A percentile compares a stretch with the other conserved stretches of the same genome.
These are phyloP conservation scores for Striga asiatica DNA, from an alignment of 257 asterid genomes.

Conservation along the genomic window DNA sequence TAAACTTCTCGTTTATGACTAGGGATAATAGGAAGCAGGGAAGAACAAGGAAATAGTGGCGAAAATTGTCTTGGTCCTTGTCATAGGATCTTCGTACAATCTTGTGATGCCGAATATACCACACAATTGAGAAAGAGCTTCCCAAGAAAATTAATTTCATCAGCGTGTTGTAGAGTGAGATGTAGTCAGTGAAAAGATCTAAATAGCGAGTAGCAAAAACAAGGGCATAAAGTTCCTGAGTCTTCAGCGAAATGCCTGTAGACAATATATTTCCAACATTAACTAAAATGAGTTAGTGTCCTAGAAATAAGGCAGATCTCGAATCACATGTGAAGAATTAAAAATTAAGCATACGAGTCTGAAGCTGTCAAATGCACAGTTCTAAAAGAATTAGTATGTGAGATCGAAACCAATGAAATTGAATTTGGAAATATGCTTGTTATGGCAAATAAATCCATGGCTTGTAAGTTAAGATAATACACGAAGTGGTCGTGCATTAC, in stretches of 20 bases:
- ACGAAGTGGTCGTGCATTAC: no score
- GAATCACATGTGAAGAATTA: not conserved
- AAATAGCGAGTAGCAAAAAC: constrained; percentile 83
- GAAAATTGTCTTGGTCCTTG: constrained; percentile 83
- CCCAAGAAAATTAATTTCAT: constrained; percentile 83
- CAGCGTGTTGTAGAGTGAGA: constrained; percentile 63
- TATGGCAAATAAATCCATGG: not conserved
- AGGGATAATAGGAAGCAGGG: constrained; percentile 68
- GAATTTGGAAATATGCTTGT: not conserved
- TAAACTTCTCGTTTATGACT: constrained; percentile 53
- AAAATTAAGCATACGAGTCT: no score
- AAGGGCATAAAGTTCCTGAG: constrained; percentile 76
- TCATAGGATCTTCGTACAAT: constrained; percentile 79
- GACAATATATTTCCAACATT: constrained; percentile 3
- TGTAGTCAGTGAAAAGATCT: constrained; percentile 59
- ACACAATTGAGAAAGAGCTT: constrained; percentile 74
- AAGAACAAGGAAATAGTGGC: constrained; percentile 54
- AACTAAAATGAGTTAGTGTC: not conserved
- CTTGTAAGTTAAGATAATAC: no score
- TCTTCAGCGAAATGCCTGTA: constrained; percentile 76
- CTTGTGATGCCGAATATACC: constrained; percentile 82
- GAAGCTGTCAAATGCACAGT: no score
- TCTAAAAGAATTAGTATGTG: no score
- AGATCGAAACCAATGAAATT: not conserved
- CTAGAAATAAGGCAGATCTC: not conserved